Base-by-base conservation (phyloP, 2,329 filamentous ascomycete species). In the Epichloe sibirici region DNA sequence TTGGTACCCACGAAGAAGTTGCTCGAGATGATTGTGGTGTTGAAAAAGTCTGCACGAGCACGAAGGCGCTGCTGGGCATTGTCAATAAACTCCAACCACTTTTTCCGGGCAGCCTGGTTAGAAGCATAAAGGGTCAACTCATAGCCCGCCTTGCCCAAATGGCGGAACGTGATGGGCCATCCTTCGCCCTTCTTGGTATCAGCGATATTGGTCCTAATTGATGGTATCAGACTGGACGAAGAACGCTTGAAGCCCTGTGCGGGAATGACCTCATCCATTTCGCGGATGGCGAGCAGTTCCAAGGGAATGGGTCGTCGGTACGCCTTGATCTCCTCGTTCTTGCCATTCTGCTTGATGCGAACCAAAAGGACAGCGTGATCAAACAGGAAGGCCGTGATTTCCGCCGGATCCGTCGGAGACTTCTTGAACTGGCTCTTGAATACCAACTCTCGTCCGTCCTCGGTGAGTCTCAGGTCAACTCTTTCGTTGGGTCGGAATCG, bases 71-170 rank as follows among this genome's bases (percentile, higher is more conserved):
- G 83, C 68, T 98, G 94, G 59, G 95, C 90, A 48, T 83, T 79
- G 63, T 95, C 89, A 61, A 98, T 96, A 63, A 88, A 85, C 70
- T 98, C 90, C 65, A 98, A 89, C 85, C 93, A 98, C 70, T 97
- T 98, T 67, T 91, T 88, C 54, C 93, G 81, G 28, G 89, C 88
- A 8, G 88, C 86, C 60, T 88, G 85, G 54, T 88, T 94, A 9
- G 85, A 83, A 46, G 90, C 91, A 68, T 86, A 97, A 4, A 98
- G 76, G 3, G 90, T 93, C 62, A 90, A 74, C 66, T 96, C 91
- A 65, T 96, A 98, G 35, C 91, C 93, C 51, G 90, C 90, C 69
- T 95, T 96, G 48, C 93, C 93, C 55, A 98, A 78, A 74, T 96
- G 90, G 60, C 88, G 85, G 76, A 98, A 98, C 2, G 91, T 97